Evolutionary conservation across 1,284 basidiomycete genomes (phyloP).

Genomic region (Sanghuangporus sanghuang): DNA sequence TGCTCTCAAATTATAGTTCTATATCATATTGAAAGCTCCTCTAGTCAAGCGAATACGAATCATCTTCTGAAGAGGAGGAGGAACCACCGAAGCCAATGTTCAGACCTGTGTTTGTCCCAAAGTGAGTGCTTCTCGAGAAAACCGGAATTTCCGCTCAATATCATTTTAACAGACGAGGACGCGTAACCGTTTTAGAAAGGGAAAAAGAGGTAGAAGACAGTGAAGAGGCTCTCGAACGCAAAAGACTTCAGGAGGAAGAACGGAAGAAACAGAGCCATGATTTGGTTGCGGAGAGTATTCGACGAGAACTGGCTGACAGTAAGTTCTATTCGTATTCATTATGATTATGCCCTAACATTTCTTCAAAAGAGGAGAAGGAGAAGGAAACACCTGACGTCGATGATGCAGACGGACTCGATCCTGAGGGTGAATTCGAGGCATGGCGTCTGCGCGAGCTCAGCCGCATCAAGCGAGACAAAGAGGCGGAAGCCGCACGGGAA

Average conservation of each 20-base stretch:
- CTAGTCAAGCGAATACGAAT: conserved; percentile 73
- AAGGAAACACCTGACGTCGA: conserved; percentile 84
- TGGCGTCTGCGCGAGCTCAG: conserved; percentile 93
- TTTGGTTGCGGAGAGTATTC: conserved; percentile 84
- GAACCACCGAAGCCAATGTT: conserved; percentile 58
- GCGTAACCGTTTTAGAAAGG: conserved; percentile 60
- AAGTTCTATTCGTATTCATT: conserved; percentile 23
- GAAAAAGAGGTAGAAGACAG: conserved; percentile 63
- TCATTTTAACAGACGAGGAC: conserved; percentile 50
- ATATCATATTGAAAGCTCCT: conserved; percentile 18
- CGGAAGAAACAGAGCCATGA: conserved; percentile 77
- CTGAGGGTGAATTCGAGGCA: conserved; percentile 88
- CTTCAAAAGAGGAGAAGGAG: conserved; percentile 72
- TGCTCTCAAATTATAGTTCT: conserved; percentile 22
- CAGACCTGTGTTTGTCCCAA: conserved; percentile 87
- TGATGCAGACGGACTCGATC: conserved; percentile 92
- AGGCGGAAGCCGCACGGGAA: conserved; percentile 73
- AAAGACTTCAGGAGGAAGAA: conserved; percentile 67
- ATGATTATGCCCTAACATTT: conserved; percentile 4
- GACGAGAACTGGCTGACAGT: conserved; percentile 82
- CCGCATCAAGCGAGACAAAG: conserved; percentile 88
- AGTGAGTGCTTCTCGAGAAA: conserved; percentile 44
- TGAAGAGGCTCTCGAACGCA: conserved; percentile 59
- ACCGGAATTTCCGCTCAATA: background rate
- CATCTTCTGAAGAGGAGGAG: conserved; percentile 65